Base-by-base conservation (phyloP, 2,329 filamentous ascomycete species). In the Alternaria solani region DNA sequence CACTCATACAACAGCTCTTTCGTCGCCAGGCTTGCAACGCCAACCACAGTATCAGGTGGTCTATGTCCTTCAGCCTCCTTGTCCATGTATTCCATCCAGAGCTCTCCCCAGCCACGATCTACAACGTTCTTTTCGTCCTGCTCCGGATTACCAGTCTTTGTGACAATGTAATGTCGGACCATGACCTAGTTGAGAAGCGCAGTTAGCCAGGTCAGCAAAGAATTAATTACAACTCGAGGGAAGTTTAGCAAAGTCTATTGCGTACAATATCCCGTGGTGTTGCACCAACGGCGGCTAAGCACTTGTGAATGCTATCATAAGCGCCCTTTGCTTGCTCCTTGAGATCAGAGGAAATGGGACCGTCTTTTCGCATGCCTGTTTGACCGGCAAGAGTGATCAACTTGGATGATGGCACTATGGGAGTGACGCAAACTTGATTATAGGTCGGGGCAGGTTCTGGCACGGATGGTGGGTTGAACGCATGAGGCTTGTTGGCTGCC, bases 21-120 rank as follows among this genome's bases (percentile, higher is more conserved):
- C 61, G 66, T 68, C 28, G 76, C 74, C 58, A 78, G 59, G 51
- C 68, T 69, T 16, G 75, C 74, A 47, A 78, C 76, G 0, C 76
- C 76, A 4, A 78, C 34, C 7, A 78, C 75, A 6, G 75, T 78
- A 57, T 78, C 75, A n/a, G 76, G 76, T 4, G 76, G 76, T 42
- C 71, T 67, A 61, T 78, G 75, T 12, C 75, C 75, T 12, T 69
- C 65, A 5, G 56, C 72, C 5, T 77, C 67, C 20, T 60, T 53
- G 49, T 78, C 73, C 76, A 78, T 77, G 43, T 75, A 78, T 30
- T 75, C 66, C 2, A 73, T 74, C 76, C 76, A 78, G 7, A 69
- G 41, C 2, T 73, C 62, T 26, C 66, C 75, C 76, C 75, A 78
- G 1, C 73, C 76, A 8, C 71, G 53, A 26, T 72, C 67, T 38